phyloP scores from a whole-genome alignment of 306 rosid species.

The Begonia masoniana region DNA sequence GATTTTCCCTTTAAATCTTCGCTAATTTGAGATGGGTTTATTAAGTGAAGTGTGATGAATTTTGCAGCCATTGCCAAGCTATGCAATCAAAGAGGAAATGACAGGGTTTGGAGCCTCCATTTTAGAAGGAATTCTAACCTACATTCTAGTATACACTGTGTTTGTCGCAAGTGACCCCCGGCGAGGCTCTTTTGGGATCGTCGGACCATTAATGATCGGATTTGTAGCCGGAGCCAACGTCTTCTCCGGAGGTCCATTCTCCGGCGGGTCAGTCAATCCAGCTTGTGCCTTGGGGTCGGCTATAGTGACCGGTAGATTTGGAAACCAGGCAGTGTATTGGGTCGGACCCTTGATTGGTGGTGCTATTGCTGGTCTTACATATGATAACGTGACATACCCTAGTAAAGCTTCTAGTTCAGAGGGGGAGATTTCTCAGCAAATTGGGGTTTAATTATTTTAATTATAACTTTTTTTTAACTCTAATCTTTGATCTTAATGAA shows the following conservation, averaged over 20 bases:
- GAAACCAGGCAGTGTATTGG: conserved; percentile 73
- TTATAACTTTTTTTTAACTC: too few species aligned
- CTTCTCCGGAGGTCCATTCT: conserved; percentile 77
- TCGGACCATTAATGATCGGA: conserved; percentile 88
- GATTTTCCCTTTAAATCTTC: not conserved
- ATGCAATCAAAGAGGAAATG: conserved; percentile 48
- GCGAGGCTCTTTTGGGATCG: conserved; percentile 56
- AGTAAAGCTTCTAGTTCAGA: too few species aligned
- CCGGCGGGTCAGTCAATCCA: conserved; percentile 91
- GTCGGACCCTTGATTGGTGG: conserved; percentile 86
- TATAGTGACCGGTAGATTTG: conserved; percentile 44
- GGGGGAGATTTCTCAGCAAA: too few species aligned
- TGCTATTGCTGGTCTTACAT: conserved; percentile 65
- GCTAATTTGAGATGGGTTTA: not conserved
- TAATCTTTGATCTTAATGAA: too few species aligned
- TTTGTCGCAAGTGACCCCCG: conserved; percentile 92
- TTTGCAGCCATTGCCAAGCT: conserved; percentile 66
- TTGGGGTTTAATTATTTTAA: too few species aligned
- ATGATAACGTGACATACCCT: conserved; percentile 26
- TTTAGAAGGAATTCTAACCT: conserved; percentile 49
- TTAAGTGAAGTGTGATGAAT: not conserved
- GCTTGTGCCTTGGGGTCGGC: conserved; percentile 95
- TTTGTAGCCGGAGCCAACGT: conserved; percentile 85
- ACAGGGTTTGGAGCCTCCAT: conserved; percentile 46
- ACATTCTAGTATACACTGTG: conserved; percentile 73